Evolutionary conservation across 2,329 filamentous ascomycete genomes (phyloP).

Genomic region (Sphaerulina populicola): DNA sequence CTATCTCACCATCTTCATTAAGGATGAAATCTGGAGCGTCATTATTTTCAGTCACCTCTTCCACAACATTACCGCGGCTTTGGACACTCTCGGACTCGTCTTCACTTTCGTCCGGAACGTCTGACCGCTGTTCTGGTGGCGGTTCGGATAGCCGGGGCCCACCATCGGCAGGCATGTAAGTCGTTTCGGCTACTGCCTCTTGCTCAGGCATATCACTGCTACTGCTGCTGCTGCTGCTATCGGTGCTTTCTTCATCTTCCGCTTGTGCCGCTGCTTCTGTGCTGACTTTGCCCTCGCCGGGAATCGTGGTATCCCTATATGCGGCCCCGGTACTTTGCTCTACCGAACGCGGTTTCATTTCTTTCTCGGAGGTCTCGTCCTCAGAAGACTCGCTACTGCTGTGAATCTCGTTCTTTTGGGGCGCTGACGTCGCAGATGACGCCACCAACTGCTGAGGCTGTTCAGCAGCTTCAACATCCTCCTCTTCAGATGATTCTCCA

Average conservation of each 20-base stretch:
- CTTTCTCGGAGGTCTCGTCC: too few relatives aligned
- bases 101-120: too few relatives aligned
- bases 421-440: neutral
- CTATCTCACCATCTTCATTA: constrained; percentile 2
- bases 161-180: too few relatives aligned
- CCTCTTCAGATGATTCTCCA: neutral
- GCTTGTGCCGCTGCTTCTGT: neutral
- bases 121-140: too few relatives aligned
- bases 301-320: too few relatives aligned
- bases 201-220: neutral
- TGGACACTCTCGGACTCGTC: too few relatives aligned
- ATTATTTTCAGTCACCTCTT: neutral
- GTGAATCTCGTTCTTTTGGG: neutral
- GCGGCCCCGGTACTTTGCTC: too few relatives aligned
- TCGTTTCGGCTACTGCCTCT: neutral
- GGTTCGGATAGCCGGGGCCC: too few relatives aligned
- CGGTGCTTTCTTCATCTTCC: neutral
- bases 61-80: neutral
- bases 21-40: neutral
- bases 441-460: neutral
- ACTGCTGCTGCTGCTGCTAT: neutral
- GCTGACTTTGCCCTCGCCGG: neutral
- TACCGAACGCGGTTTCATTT: too few relatives aligned
- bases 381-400: too few relatives aligned
- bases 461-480: neutral